Evolutionary conservation across 441 rosid genomes (phyloP), one percentile per base, ranked within the genome.

Genomic region (Rhodomyrtus psidioides): DNA sequence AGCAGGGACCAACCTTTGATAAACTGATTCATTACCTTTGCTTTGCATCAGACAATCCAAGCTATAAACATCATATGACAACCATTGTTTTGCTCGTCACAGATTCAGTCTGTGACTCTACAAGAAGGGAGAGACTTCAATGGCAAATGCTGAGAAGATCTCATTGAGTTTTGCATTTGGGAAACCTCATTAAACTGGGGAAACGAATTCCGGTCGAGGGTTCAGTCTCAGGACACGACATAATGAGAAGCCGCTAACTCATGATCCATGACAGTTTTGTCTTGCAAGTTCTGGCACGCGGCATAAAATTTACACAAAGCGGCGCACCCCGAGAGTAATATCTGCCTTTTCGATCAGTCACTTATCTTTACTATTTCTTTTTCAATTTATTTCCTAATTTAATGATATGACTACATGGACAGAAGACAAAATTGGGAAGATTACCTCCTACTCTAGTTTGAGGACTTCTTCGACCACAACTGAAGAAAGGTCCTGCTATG

Each of bases 401-500:
- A 0, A 19, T 34, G n/a, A 70, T 70, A 46, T 65, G 46, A 65
- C 26, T 70, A 10, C 5, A 6, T 34, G 49, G 26, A 10, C 49
- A 10, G 49, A 70, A 70, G 79, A 23, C 39, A 0, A 10, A 34
- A 70, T 70, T 49, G 51, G 79, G n/a, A 70, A 46, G 39, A 34
- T 34, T 0, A 70, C 0, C 79, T 70, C 58, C 85, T 90, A 89
- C 55, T 85, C 89, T 76, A 87, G 12, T 53, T 89, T 89, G 84
- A 53, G 53, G 60, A 54, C 81, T 83, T 19, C 91, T 86, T 87
- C 91, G 16, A 53, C 28, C 53, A 70, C 27, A 83, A 82, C 82
- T 82, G 59, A 90, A 28, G 85, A 84, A 79, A 83, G 62, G 82
- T 85, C 89, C 83, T 85, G 83, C 28, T 86, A 87, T 42, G 82